Evolutionary conservation across 2,329 filamentous ascomycete species (phyloP), one percentile per base, ranked within the genome.

Genomic region (Penicillium hesseltinei): DNA sequence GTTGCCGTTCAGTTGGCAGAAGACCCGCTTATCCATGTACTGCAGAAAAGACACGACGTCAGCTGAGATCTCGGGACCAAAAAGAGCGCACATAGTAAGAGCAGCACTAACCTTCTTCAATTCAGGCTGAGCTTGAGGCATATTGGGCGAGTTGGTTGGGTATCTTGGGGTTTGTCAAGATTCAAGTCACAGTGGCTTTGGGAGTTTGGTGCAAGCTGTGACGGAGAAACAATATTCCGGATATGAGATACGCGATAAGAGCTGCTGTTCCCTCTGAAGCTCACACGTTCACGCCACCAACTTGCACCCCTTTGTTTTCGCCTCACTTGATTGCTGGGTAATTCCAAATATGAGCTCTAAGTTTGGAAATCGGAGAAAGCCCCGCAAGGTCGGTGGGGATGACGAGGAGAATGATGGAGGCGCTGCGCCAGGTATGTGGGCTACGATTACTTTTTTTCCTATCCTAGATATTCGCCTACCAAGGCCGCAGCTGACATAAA

Each of bases 11-110:
- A 99, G 82, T 78, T 99, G 93, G 66, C 97, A 92, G 77, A 97
- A 96, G 73, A 99, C 85, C 79, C 93, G 86, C 86, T 99, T 99
- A 83, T 99, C 94, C 79, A 99, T 92, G 79, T 99, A 99, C 94
- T 99, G 61, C 57, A 43, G 36, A 49, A 48, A 53, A 31, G 31
- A 31, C 17, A 31, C 38, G 40, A 29, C 21, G 57, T 71, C 54
- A 66, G 66, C 49, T n/a, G 29, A 9, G 21, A 21, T 31, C 38
- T 13, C 29, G 38, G 56, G 39, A 42, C 35, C 8, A 45, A 31
- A 46, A 59, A 36, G 21, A 56, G 36, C 46, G 53, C 19, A 19
- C 17, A 7, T 27, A 8, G 25, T 38, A 23, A 19, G 9, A 40
- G 39, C 2, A 19, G 7, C 38, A 73, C 73, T 58, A 79, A 95